Evolutionary conservation across 768 basidiomycete genomes (phyloP).

Genomic region (Artomyces pyxidatus): DNA sequence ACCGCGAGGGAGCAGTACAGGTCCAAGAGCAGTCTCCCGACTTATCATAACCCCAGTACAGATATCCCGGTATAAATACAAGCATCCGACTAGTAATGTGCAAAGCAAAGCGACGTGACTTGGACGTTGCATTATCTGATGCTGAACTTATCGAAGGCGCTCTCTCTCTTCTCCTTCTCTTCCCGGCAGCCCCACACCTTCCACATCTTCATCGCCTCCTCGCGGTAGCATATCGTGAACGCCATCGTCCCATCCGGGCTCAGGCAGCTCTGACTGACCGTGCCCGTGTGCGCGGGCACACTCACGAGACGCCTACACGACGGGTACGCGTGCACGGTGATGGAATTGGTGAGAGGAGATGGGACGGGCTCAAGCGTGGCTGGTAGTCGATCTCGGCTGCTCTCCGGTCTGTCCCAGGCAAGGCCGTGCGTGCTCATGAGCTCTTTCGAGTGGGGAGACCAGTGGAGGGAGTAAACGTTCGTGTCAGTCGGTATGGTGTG

Average conservation of each 20-base stretch:
- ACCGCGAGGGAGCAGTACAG: too few species aligned
- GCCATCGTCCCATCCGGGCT: conserved; percentile 54
- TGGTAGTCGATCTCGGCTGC: conserved; percentile 11
- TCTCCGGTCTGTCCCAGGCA: conserved; percentile 25
- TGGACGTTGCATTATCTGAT: too few species aligned
- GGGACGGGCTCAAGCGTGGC: conserved; percentile 5
- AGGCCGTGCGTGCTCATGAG: conserved; percentile 53
- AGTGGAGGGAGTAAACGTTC: conserved; percentile 54
- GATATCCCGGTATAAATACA: too few species aligned
- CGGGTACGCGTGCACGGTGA: conserved; percentile 48
- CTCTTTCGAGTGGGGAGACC: conserved; percentile 51
- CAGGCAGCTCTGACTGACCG: conserved; percentile 53
- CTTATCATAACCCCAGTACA: too few species aligned
- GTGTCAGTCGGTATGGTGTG: conserved; percentile 36
- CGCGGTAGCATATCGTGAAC: conserved; percentile 55
- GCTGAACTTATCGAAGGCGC: conserved; percentile 14
- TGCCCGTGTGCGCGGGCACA: conserved; percentile 45
- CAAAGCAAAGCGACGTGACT: too few species aligned
- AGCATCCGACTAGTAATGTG: too few species aligned
- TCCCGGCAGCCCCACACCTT: conserved; percentile 43
- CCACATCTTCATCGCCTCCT: conserved; percentile 70
- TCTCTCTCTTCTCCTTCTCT: conserved; percentile 8
- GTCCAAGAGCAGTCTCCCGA: too few species aligned
- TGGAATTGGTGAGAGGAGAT: conserved; percentile 30
- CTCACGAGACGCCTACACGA: conserved; percentile 43